Conservation (phyloP, 305 asterid species). For the Plantago coronopus region DNA sequence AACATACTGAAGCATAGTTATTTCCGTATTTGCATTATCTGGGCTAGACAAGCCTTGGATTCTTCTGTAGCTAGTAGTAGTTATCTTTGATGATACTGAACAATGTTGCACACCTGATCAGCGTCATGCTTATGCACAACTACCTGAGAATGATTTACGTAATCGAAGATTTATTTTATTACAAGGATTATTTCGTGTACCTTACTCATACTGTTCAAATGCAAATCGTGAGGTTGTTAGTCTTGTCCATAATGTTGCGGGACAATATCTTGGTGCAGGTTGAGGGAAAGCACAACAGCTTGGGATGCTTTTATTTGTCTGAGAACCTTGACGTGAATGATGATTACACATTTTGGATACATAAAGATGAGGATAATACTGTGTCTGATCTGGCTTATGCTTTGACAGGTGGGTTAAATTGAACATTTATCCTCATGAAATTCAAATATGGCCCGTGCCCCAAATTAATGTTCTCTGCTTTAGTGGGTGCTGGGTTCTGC, state of each 20-base stretch:
- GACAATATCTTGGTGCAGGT: conserved; percentile 51
- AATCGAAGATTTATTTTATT: too few relatives aligned
- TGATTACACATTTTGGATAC: conserved; percentile 82
- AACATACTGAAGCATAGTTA: background rate
- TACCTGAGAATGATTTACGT: too few relatives aligned
- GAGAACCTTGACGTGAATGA: conserved; percentile 89
- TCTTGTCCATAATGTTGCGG: conserved; percentile 18
- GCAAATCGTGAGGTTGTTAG: conserved; percentile 10
- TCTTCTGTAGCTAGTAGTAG: too few relatives aligned
- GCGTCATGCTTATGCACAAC: too few relatives aligned
- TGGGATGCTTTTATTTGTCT: conserved; percentile 77
- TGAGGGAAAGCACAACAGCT: conserved; percentile 59
- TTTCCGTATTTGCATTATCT: background rate
- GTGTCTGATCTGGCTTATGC: conserved; percentile 47
- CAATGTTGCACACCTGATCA: too few relatives aligned
- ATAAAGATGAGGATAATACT: conserved; percentile 53
- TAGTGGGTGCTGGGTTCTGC: conserved; percentile 3
- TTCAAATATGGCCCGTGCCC: conserved; percentile 20
- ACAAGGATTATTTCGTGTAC: too few relatives aligned
- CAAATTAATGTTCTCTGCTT: conserved; percentile 17
- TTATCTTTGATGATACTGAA: too few relatives aligned
- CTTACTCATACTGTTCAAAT: conserved; percentile 8
- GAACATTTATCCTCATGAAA: conserved; percentile 20
- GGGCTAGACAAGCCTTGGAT: too few relatives aligned
- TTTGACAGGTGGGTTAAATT: conserved; percentile 61